Evolutionary conservation across 805 yeast genomes (phyloP), one percentile per base, ranked within the genome.

Genomic region (Candida berthetii): DNA sequence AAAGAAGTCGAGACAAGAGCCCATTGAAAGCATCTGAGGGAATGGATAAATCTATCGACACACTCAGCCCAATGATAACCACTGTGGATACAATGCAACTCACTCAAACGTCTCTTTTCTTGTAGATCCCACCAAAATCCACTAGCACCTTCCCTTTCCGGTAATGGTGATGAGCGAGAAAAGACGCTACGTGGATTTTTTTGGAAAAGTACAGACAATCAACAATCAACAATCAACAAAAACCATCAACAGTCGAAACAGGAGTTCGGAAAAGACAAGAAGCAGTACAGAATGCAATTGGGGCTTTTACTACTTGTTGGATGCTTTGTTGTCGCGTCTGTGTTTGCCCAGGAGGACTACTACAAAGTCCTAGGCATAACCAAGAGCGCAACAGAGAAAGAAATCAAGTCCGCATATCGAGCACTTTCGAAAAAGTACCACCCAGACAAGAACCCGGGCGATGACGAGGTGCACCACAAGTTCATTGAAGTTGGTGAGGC

Each of bases 401-500:
- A 88, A 42, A 86, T 90, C 64, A 88, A 86, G 58, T 75, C 80
- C 40, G 96, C 96, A 0, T 90, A 90, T 60, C 69, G 96, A 49
- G 74, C 78, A 42, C 65, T 91, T 48, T 81, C 90, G 49, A 83
- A 87, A 60, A 85, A 85, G 57, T 88, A 76, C 62, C 99, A 91
- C 57, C 99, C 99, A 2, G 99, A 91, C 63, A 91, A 91, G 66
- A 93, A 91, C 58, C 82, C 84, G 5, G 84, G 82, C 7, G 77
- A 82, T 52, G 88, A 86, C 8, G 83, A 75, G 24, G 96, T 97
- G 1, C 89, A 86, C 49, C 82, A 84, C 38, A 82, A 77, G 63
- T 93, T 90, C 60, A 82, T 93, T 39, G 95, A 89, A 62, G 76
- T 93, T 24, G 96, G 96, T 14, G 95, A 85, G 55, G 98, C 98